A percentile compares a stretch with the other conserved stretches of the same genome.
Evolutionary conservation across 2,329 filamentous ascomycete species (phyloP).

Genomic region (Parastagonospora avenae): DNA sequence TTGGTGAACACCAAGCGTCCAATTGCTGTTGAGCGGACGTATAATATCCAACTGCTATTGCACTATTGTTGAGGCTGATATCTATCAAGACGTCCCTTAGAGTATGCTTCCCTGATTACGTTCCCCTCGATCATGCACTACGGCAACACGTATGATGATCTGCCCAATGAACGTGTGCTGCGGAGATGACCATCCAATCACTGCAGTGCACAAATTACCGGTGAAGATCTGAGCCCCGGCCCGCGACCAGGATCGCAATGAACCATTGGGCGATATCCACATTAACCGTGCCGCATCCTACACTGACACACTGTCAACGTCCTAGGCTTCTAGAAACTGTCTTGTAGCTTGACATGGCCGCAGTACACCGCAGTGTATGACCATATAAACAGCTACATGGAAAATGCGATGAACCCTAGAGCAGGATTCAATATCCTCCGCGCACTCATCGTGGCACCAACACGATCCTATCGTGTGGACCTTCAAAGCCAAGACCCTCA

Average conservation of each 20-base stretch:
- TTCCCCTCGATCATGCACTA: not conserved
- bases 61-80: not conserved
- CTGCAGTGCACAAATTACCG: not conserved
- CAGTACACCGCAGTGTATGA: too few relatives aligned
- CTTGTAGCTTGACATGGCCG: not conserved
- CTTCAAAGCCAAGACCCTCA: too few relatives aligned
- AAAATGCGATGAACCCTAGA: too few relatives aligned
- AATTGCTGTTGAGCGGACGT: not conserved
- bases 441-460: too few relatives aligned
- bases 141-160: not conserved
- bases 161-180: not conserved
- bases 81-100: not conserved
- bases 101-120: not conserved
- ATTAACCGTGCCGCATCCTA: slow-evolving; percentile 2
- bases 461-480: too few relatives aligned
- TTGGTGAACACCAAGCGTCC: not conserved
- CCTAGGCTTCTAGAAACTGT: not conserved
- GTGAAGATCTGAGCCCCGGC: slow-evolving; percentile 1
- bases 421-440: too few relatives aligned
- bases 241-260: not conserved
- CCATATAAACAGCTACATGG: too few relatives aligned
- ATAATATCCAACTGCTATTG: not conserved
- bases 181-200: not conserved
- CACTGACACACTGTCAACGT: not conserved
- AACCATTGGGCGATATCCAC: not conserved